Conservation (phyloP, 2,329 filamentous ascomycete genomes). For the Penicillium palitans region DNA sequence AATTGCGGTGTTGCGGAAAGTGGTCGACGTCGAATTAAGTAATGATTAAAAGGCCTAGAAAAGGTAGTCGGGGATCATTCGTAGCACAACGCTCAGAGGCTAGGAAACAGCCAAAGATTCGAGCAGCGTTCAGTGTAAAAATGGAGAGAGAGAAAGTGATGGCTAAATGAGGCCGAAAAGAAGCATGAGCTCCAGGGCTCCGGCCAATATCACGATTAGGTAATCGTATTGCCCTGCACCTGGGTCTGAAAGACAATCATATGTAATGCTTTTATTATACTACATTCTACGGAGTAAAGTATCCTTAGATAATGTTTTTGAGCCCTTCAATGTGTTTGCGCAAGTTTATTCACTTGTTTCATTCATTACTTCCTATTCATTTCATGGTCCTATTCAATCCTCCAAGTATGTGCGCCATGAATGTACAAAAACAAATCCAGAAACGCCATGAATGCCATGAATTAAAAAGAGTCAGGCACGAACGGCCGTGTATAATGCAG, state of each 20-base stretch:
- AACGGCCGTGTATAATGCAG: slow-evolving; percentile 17
- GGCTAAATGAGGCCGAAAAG: slow-evolving; percentile 22
- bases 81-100: not conserved
- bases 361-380: slow-evolving; percentile 4
- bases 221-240: not conserved
- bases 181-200: slow-evolving; percentile 17
- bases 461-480: slow-evolving; percentile 6
- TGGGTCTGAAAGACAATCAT: not conserved
- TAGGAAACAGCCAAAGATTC: not conserved
- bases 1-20: slow-evolving; percentile 4
- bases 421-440: slow-evolving; percentile 9
- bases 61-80: slow-evolving; percentile 1
- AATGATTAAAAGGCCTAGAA: slow-evolving; percentile 5
- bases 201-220: slow-evolving; percentile 17
- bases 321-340: not conserved
- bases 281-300: not conserved
- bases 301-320: no score
- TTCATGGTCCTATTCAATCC: slow-evolving; percentile 2
- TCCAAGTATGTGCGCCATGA: slow-evolving; percentile 10
- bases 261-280: not conserved
- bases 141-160: slow-evolving; percentile 7
- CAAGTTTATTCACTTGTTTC: not conserved
- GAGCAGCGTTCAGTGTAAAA: not conserved
- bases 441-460: slow-evolving; percentile 10
- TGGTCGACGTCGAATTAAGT: slow-evolving; percentile 4